Evolutionary conservation across 192 early-diverging fungal genomes (phyloP), one percentile per base, ranked within the genome.

Genomic region (Oehlia diaphana): DNA sequence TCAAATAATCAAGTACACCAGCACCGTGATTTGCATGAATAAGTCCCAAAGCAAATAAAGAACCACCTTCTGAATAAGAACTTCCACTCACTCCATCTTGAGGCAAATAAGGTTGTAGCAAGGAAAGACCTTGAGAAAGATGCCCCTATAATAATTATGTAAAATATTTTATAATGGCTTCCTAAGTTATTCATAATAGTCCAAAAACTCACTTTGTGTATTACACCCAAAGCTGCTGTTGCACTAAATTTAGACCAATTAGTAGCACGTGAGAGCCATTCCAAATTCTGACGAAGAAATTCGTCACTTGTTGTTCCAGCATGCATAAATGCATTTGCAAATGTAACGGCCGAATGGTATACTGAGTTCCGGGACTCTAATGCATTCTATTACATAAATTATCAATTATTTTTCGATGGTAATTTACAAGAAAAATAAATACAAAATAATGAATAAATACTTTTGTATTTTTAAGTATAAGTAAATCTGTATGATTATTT

Each of bases 191-290:
- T 69, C 4, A 5, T 39, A 6, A 69, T 69, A 37, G 13, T 39
- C 12, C 2, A 16, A 16, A 21, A 39, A 69, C 3, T 37, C 75
- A 91, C 90, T 81, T 94, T 95, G 87, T 99, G 98, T 80, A 99
- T 98, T 13, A 99, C 97, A 74, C 98, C 98, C 62, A 99, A 84
- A 16, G 96, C 95, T 14, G 98, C 98, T 3, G 97, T 99, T 2
- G 97, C 98, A 72, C 95, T 94, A 84, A 99, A 99, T 87, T 99
- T 99, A 33, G 96, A 93, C 98, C 98, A 99, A 89, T 98, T 98
- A 44, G 93, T 98, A 61, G 97, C 96, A 72, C 97, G 91, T 66
- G 94, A 91, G 53, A 99, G 90, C 98, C 98, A 99, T 80, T 99
- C 97, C 63, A 99, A 86, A 84, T 96, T 98, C 75, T 97, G 94